phyloP scores from a whole-genome alignment of 495 filamentous ascomycete genomes.

The Astrothelium subdiscretum region DNA sequence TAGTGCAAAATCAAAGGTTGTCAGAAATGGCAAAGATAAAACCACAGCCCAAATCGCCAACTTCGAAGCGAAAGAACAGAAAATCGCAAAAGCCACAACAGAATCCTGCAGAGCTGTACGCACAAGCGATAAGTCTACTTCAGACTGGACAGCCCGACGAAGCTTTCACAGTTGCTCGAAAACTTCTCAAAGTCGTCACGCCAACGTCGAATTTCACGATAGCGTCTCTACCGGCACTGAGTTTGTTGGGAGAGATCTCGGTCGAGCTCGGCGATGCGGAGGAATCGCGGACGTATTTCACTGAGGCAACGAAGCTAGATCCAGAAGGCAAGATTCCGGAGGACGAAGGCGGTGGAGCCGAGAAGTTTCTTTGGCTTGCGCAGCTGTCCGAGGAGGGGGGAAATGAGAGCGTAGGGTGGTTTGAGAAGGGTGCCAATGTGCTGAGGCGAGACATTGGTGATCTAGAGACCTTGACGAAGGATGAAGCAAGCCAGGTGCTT shows the following conservation, averaged over 20 bases:
- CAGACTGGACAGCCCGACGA: slow-evolving; percentile 58
- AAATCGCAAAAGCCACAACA: slow-evolving; percentile 21
- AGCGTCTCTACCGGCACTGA: slow-evolving; percentile 51
- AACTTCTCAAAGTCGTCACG: slow-evolving; percentile 44
- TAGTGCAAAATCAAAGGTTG: not conserved
- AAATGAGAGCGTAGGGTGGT: slow-evolving; percentile 73
- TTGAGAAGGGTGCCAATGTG: slow-evolving; percentile 63
- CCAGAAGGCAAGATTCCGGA: slow-evolving; percentile 51
- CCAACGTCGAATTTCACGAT: slow-evolving; percentile 30
- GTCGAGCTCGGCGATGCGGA: slow-evolving; percentile 75
- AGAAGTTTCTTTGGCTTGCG: slow-evolving; percentile 93
- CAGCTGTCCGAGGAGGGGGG: slow-evolving; percentile 86
- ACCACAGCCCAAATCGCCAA: slow-evolving; percentile 12
- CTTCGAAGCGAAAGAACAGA: slow-evolving; percentile 15
- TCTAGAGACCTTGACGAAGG: slow-evolving; percentile 30
- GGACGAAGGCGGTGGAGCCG: slow-evolving; percentile 64
- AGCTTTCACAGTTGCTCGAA: slow-evolving; percentile 53
- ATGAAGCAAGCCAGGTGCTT: slow-evolving; percentile 32
- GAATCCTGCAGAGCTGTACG: slow-evolving; percentile 44
- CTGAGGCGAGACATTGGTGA: slow-evolving; percentile 55
- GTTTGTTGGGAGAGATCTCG: slow-evolving; percentile 70
- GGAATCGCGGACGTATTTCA: slow-evolving; percentile 55
- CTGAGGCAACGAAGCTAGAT: slow-evolving; percentile 59
- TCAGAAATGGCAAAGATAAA: slow-evolving; percentile 28
- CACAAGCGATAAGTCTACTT: slow-evolving; percentile 54